Conservation (phyloP, 805 yeast species). For the Wickerhamomyces xylosicus region DNA sequence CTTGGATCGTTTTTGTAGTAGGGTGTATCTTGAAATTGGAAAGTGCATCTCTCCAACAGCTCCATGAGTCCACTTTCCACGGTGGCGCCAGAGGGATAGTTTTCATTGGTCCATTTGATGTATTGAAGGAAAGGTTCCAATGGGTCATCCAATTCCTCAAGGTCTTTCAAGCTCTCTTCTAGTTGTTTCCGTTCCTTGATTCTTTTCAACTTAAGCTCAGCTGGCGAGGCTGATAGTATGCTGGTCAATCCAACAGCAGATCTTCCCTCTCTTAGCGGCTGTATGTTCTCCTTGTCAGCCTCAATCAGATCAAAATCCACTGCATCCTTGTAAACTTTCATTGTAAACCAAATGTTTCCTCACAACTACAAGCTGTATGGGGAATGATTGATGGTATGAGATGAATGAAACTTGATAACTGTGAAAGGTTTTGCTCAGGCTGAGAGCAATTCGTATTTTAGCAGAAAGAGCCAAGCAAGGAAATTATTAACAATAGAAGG, state of each 20-base stretch:
- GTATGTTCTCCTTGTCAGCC: constrained; percentile 67
- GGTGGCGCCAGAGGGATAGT: constrained; percentile 50
- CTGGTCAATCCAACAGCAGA: constrained; percentile 48
- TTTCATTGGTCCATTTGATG: constrained; percentile 58
- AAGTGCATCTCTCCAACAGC: constrained; percentile 63
- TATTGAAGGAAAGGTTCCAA: constrained; percentile 67
- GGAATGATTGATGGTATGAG: too few relatives aligned
- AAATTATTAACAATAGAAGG: too few relatives aligned
- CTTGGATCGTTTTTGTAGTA: constrained; percentile 78
- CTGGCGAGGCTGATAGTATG: constrained; percentile 24
- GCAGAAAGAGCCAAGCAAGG: too few relatives aligned
- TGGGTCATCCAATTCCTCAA: constrained; percentile 75
- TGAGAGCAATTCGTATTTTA: too few relatives aligned
- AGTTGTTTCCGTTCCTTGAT: constrained; percentile 30
- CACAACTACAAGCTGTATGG: too few relatives aligned
- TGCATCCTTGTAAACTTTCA: constrained; percentile 3
- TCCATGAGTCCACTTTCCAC: constrained; percentile 55
- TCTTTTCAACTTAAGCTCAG: constrained; percentile 19
- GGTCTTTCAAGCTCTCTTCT: constrained; percentile 37
- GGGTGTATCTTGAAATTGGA: constrained; percentile 49
- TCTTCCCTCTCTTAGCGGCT: constrained; percentile 57
- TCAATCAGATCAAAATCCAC: constrained; percentile 37
- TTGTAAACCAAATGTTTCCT: too few relatives aligned
- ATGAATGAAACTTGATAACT: too few relatives aligned
- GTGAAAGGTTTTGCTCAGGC: too few relatives aligned